Evolutionary conservation across 805 yeast species (phyloP), one percentile per base, ranked within the genome.

Genomic region (Spencermartinsiella europaea): DNA sequence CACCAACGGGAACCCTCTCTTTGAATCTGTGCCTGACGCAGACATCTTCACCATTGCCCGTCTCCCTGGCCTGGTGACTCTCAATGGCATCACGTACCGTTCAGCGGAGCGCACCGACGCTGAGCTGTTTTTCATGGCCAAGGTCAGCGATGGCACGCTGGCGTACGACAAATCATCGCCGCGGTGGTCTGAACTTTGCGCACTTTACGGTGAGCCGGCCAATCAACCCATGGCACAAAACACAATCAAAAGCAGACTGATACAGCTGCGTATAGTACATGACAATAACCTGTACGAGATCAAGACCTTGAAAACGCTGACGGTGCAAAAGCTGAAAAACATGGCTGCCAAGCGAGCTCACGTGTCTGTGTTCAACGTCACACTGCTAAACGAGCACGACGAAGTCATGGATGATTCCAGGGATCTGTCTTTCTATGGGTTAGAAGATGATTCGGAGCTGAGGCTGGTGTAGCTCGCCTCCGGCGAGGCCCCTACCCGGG

Each of bases 91-190:
- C 0, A 42, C 33, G 0, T 64, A 86, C 5, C 58, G 67, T 2
- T 46, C 38, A 0, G 70, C 64, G 1, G 84, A 80, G 41, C 69
- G 88, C 15, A 53, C 48, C 4, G 84, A 81, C 52, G 83, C 85
- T 0, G 95, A 88, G 60, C 59, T 85, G 3, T 86, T 75, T 58
- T 80, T 84, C 49, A 66, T 84, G 22, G 70, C 80, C 3, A 71
- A 71, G 50, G 76, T 84, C 0, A 58, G 56, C n/a, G 49, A 56
- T 16, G 57, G 58, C 4, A 40, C 46, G 10, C 52, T 59, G 34
- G 19, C 38, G 1, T 55, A 54, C 38, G 58, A 62, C 42, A 31
- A 38, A 28, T 21, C 40, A 46, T 8, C 28, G 35, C 31, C 28
- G 16, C 58, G 75, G 22, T 81, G 84, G 83, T 37, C 42, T 2